Conservation (phyloP, 75 land plant species). For the Pinus taeda region DNA sequence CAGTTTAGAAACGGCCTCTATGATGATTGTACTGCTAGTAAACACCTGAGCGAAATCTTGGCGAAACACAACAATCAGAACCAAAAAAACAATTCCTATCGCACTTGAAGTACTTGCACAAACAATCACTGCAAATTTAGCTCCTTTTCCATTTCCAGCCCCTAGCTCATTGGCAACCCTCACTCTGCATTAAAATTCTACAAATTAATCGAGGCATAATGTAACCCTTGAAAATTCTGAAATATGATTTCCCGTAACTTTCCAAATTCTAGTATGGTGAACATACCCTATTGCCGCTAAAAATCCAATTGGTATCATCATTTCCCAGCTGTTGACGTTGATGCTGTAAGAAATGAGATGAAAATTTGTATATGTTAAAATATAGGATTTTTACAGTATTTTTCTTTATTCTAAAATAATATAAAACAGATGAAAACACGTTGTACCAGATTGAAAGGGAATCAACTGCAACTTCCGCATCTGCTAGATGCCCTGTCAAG, state of each 20-base stretch:
- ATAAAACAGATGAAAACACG: background rate
- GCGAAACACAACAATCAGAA: slow-evolving; percentile 10
- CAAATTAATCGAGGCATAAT: no score
- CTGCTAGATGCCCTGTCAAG: background rate
- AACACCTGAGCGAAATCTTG: slow-evolving; percentile 16
- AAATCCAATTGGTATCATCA: background rate
- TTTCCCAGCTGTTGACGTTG: background rate
- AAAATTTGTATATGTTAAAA: background rate
- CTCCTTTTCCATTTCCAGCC: slow-evolving; percentile 42
- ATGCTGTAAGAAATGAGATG: background rate
- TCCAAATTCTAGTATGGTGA: no score
- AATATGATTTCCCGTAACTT: background rate
- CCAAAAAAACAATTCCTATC: slow-evolving; percentile 12
- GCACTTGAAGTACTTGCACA: slow-evolving; percentile 12
- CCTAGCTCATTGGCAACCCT: slow-evolving; percentile 59
- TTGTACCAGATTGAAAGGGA: background rate
- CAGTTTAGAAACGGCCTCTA: slow-evolving; percentile 5
- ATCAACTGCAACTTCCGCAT: background rate
- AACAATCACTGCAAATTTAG: slow-evolving; percentile 25
- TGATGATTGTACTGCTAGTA: slow-evolving; percentile 18
- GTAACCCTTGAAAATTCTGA: background rate
- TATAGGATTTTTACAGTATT: no score
- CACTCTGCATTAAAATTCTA: slow-evolving; percentile 18
- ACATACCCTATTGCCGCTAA: background rate
- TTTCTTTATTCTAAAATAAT: background rate